A percentile compares a stretch with the other conserved stretches of the same genome.
These are phyloP conservation scores for Pouteria campechiana DNA, from an alignment of 179 eudicot genomes.

Conservation along the genomic window DNA sequence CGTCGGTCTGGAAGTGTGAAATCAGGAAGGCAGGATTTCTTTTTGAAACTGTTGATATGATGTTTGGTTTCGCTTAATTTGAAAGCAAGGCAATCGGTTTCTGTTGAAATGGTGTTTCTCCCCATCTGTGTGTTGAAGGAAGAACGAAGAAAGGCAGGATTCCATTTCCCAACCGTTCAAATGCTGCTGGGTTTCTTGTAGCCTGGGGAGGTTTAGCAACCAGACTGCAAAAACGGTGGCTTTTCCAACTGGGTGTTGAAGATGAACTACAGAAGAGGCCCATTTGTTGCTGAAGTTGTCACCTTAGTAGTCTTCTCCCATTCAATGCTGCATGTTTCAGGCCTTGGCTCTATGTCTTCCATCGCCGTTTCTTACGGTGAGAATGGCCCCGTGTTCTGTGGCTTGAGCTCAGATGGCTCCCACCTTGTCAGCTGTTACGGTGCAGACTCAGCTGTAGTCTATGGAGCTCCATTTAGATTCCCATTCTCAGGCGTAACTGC, in stretches of 20 bases:
- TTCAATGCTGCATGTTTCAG: constrained; percentile 27
- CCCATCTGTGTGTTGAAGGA: no score
- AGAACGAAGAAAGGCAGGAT: no score
- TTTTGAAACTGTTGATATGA: no score
- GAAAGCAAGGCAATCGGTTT: no score
- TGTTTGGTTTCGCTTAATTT: no score
- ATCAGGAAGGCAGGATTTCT: no score
- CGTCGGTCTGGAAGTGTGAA: no score
- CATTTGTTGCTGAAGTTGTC: constrained; percentile 17
- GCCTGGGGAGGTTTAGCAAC: no score
- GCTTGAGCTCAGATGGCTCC: constrained; percentile 80
- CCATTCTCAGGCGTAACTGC: constrained; percentile 59
- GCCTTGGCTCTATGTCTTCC: constrained; percentile 80
- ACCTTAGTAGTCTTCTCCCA: constrained; percentile 22
- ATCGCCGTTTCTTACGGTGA: constrained; percentile 89
- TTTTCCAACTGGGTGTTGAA: constrained; percentile 15
- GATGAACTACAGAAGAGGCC: constrained; percentile 13
- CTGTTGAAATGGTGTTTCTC: no score
- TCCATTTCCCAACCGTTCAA: no score
- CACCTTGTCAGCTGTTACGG: constrained; percentile 72
- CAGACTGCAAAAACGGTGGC: no score
- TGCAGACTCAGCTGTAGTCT: constrained; percentile 48
- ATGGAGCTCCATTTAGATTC: constrained; percentile 40
- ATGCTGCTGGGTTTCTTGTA: background rate
- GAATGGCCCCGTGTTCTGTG: constrained; percentile 76